Conservation (phyloP, 2,329 filamentous ascomycete genomes). For the Diaporthe sp. region DNA sequence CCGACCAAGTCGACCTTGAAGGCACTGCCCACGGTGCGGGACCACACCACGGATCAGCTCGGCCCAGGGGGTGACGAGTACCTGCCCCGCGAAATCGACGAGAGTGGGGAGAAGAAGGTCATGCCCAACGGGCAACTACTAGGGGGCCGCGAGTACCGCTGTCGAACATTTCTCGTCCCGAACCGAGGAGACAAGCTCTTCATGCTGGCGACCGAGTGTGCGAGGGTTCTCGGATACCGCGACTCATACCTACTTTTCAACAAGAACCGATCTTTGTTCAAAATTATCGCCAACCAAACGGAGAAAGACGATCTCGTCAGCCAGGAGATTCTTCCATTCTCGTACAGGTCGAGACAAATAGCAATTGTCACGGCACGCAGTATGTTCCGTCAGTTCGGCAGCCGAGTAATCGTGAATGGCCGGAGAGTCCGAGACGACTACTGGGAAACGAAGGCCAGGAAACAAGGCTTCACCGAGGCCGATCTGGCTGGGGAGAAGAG, state of each 20-base stretch:
- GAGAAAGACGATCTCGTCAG: slow-evolving; percentile 97
- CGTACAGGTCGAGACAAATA: slow-evolving; percentile 97
- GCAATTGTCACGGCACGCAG: slow-evolving; percentile 97
- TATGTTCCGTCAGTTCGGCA: slow-evolving; percentile 99
- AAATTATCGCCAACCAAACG: slow-evolving; percentile 95
- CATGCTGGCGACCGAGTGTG: slow-evolving; percentile 98
- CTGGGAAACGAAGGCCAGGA: slow-evolving; percentile 97
- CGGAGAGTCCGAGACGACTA: slow-evolving; percentile 96
- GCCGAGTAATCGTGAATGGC: slow-evolving; percentile 90
- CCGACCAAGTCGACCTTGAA: slow-evolving; percentile 90
- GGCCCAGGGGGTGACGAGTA: slow-evolving; percentile 93
- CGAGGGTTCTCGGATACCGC: slow-evolving; percentile 90
- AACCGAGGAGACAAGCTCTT: slow-evolving; percentile 94
- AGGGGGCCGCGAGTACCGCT: slow-evolving; percentile 89
- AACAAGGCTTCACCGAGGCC: slow-evolving; percentile 98
- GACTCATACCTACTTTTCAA: slow-evolving; percentile 99
- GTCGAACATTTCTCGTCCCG: slow-evolving; percentile 92
- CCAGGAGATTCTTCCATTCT: slow-evolving; percentile 96
- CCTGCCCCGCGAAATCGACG: slow-evolving; percentile 91
- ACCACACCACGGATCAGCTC: slow-evolving; percentile 97
- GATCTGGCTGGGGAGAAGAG: slow-evolving; percentile 96
- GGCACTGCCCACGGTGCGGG: slow-evolving; percentile 93
- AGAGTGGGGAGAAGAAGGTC: slow-evolving; percentile 95
- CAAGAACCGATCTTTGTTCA: slow-evolving; percentile 96
- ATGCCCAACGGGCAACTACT: slow-evolving; percentile 84